phyloP scores from a whole-genome alignment of 176 grass and related monocot species.

The Cenchrus fungigraminus region DNA sequence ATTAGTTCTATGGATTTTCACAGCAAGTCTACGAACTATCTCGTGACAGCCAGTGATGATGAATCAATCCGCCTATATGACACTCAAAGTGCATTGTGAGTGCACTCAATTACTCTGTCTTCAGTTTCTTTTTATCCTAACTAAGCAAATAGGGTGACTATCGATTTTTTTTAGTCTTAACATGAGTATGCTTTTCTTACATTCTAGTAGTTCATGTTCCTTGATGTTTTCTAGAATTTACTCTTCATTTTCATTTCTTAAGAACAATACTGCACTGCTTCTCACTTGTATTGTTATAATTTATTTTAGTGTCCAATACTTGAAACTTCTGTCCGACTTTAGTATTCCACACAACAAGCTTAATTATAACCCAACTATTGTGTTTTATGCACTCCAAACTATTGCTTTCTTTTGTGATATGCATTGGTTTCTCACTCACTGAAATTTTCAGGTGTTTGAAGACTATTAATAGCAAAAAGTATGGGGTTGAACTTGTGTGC shows the following conservation, averaged over 20 bases:
- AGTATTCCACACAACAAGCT: background rate
- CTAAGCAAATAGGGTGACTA: background rate
- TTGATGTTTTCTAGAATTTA: background rate
- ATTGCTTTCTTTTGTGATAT: constrained; percentile 20
- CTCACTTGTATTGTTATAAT: background rate
- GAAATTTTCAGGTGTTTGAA: constrained; percentile 78
- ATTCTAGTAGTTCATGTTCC: background rate
- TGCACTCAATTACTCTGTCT: constrained; percentile 26
- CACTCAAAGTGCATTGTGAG: constrained; percentile 91
- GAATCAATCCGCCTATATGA: constrained; percentile 98
- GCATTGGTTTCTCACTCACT: constrained; percentile 37
- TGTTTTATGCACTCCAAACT: background rate
- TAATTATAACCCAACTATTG: background rate
- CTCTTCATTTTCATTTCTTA: background rate
- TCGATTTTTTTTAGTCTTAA: background rate
- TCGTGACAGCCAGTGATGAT: constrained; percentile 92
- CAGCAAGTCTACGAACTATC: constrained; percentile 75
- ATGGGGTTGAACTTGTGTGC: constrained; percentile 92
- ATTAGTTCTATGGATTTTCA: constrained; percentile 99
- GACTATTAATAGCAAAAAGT: constrained; percentile 99
- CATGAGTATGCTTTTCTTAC: background rate
- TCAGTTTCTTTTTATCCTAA: constrained; percentile 4
- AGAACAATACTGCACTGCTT: background rate
- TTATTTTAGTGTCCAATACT: background rate
- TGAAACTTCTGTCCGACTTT: background rate